Conservation (phyloP, 148 eudicot genomes). For the Heliamphora exappendiculata region DNA sequence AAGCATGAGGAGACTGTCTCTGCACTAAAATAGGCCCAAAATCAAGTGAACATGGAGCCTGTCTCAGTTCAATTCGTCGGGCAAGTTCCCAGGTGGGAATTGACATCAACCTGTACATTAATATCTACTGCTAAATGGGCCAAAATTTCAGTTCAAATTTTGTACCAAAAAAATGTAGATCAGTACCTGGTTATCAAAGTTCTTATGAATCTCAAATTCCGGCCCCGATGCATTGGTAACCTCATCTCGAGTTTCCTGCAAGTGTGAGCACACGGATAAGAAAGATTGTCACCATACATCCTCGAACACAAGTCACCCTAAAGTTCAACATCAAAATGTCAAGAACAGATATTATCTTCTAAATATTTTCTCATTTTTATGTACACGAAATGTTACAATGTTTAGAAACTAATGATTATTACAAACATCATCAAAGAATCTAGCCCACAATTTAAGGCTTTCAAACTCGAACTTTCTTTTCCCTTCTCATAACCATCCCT, state of each 20-base stretch:
- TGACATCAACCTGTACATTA: conserved; percentile 6
- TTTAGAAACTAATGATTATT: not conserved
- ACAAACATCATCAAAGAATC: not conserved
- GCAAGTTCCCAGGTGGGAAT: conserved; percentile 10
- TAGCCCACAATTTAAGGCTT: not conserved
- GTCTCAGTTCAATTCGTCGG: conserved; percentile 9
- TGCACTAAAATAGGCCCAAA: not conserved
- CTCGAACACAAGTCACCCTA: not conserved
- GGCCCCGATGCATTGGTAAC: conserved; percentile 24
- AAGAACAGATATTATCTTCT: too few relatives aligned
- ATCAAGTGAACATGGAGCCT: not conserved
- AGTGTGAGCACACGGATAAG: not conserved
- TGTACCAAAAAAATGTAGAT: not conserved
- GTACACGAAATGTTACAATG: not conserved
- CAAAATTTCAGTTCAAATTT: too few relatives aligned
- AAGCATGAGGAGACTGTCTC: too few relatives aligned
- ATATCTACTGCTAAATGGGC: not conserved
- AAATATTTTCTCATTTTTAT: not conserved
- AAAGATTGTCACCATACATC: not conserved
- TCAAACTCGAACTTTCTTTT: not conserved
- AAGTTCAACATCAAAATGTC: not conserved
- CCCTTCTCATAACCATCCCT: not conserved
- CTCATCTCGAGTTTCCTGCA: conserved; percentile 31
- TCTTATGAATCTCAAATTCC: conserved; percentile 25
- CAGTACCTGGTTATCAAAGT: conserved; percentile 24